A percentile compares a stretch with the other conserved stretches of the same genome.
phyloP scores from a whole-genome alignment of 139 green algal genomes.

The Asterochloris erici region DNA sequence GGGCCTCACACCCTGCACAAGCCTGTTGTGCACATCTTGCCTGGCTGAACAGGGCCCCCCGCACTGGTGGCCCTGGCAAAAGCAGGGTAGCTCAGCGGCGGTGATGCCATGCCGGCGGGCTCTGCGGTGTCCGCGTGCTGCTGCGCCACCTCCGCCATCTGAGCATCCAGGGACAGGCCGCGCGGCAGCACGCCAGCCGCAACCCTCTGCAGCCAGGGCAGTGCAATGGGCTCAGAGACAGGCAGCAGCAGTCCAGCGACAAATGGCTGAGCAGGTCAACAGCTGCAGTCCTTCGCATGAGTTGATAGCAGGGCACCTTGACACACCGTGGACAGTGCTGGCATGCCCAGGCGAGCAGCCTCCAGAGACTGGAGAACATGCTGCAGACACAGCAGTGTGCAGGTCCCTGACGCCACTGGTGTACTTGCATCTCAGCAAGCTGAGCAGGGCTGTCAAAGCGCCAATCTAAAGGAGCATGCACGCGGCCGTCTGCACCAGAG shows the following conservation, averaged over 20 bases:
- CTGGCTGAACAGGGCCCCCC: not conserved
- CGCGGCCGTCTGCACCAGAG: no score
- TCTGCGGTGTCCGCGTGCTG: not conserved
- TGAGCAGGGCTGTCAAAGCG: no score
- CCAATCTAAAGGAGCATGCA: no score
- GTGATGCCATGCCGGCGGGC: slow-evolving; percentile 1
- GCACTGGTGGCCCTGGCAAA: not conserved
- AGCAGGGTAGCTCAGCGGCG: slow-evolving; percentile 12
- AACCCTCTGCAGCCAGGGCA: no score
- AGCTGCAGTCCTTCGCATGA: not conserved
- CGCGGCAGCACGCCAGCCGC: not conserved
- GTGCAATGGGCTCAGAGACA: not conserved
- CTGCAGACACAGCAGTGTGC: no score
- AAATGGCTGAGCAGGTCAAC: not conserved
- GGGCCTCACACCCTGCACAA: not conserved
- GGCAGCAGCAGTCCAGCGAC: not conserved
- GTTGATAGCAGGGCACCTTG: not conserved
- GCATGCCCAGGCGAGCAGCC: no score
- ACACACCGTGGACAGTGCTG: no score
- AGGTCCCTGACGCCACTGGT: no score
- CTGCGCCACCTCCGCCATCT: not conserved
- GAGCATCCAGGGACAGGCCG: not conserved
- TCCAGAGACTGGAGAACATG: no score
- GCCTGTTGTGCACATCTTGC: not conserved
- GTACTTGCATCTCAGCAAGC: no score